phyloP scores from a whole-genome alignment of 2,329 filamentous ascomycete genomes.

The Cladosporium velox region DNA sequence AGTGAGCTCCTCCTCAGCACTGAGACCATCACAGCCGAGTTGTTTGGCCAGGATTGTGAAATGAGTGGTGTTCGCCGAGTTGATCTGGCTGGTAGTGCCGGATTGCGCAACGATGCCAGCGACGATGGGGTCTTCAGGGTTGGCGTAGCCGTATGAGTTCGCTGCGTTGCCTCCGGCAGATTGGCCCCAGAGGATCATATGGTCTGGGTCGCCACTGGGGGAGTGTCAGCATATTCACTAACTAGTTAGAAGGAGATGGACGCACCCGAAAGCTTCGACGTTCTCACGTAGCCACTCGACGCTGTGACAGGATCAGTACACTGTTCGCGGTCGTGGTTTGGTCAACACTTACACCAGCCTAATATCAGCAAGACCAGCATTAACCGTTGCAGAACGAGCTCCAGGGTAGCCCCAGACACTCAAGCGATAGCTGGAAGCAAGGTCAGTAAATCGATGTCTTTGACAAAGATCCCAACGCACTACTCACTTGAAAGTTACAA shows the following conservation, averaged over 20 bases:
- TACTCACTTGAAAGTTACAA: constrained; percentile 39
- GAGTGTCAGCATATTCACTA: not conserved
- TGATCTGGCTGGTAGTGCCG: constrained; percentile 19
- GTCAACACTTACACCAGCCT: constrained; percentile 20
- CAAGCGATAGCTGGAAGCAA: constrained; percentile 23
- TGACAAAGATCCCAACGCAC: too few relatives aligned
- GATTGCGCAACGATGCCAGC: constrained; percentile 25
- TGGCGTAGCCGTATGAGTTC: constrained; percentile 25
- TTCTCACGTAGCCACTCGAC: constrained; percentile 27
- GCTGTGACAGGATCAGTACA: not conserved
- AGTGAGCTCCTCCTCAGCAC: constrained; percentile 12
- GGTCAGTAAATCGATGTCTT: not conserved
- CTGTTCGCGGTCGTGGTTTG: not conserved
- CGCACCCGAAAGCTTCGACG: constrained; percentile 25
- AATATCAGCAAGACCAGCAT: constrained; percentile 28
- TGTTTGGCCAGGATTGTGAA: constrained; percentile 10
- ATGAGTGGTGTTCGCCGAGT: not conserved
- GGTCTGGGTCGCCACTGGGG: constrained; percentile 23
- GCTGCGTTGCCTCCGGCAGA: constrained; percentile 25
- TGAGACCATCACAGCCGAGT: constrained; percentile 2
- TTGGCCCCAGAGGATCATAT: constrained; percentile 26
- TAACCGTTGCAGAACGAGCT: constrained; percentile 20
- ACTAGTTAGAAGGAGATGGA: not conserved
- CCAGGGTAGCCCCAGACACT: constrained; percentile 27
- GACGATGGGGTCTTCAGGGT: constrained; percentile 25